phyloP scores from a whole-genome alignment of 2,329 filamentous ascomycete species.

The Zalaria sp. region DNA sequence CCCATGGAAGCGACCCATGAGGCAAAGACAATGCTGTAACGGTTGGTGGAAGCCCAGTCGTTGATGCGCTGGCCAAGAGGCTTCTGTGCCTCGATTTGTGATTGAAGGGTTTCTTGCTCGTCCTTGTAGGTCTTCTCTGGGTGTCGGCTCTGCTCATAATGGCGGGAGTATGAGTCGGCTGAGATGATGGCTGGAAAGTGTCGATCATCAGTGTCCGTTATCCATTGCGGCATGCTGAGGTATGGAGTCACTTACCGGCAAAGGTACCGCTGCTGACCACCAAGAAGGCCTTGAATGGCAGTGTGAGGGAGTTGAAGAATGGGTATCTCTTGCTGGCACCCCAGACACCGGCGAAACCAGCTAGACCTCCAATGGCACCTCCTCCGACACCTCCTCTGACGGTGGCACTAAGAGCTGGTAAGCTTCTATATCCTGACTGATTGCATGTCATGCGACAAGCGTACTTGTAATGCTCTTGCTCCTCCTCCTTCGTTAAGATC shows the following conservation, averaged over 20 bases:
- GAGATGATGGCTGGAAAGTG: slow-evolving; percentile 49
- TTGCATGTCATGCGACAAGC: slow-evolving; percentile 8
- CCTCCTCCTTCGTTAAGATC: slow-evolving; percentile 88
- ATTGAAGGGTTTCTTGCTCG: slow-evolving; percentile 41
- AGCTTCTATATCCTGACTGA: background rate
- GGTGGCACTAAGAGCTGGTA: slow-evolving; percentile 42
- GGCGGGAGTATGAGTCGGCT: slow-evolving; percentile 61
- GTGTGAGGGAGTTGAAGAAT: slow-evolving; percentile 65
- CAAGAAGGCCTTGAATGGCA: slow-evolving; percentile 86
- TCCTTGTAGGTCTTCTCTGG: slow-evolving; percentile 54
- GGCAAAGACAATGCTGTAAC: slow-evolving; percentile 72
- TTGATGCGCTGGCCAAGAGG: slow-evolving; percentile 45
- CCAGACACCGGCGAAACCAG: slow-evolving; percentile 56
- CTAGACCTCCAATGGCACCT: slow-evolving; percentile 50
- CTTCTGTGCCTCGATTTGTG: slow-evolving; percentile 42
- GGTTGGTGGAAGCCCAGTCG: slow-evolving; percentile 64
- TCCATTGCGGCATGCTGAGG: background rate
- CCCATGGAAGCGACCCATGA: slow-evolving; percentile 75
- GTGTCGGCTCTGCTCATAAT: slow-evolving; percentile 57
- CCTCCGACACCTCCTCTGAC: slow-evolving; percentile 68
- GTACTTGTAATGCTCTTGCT: slow-evolving; percentile 67
- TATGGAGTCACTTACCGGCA: slow-evolving; percentile 35
- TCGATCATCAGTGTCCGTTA: background rate
- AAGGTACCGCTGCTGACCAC: slow-evolving; percentile 73
- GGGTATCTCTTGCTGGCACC: slow-evolving; percentile 56